Evolutionary conservation across 805 yeast genomes (phyloP).

Genomic region (Isabelozyma heimii): DNA sequence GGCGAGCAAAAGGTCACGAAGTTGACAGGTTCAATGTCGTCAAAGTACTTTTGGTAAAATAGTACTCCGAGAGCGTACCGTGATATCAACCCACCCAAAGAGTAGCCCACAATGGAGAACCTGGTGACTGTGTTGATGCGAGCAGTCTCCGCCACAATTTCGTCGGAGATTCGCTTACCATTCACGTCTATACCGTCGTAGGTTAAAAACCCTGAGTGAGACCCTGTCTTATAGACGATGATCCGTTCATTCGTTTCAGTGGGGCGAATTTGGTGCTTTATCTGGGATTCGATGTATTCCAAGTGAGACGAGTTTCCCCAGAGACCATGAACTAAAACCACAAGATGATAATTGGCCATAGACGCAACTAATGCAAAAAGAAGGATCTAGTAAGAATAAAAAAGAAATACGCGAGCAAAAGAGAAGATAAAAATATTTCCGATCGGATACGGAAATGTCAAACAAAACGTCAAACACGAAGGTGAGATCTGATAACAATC

Average conservation of each 20-base stretch:
- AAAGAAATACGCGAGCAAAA: conserved; percentile 7
- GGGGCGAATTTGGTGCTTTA: conserved; percentile 29
- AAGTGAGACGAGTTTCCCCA: conserved; percentile 80
- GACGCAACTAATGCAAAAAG: background rate
- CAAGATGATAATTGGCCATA: conserved; percentile 50
- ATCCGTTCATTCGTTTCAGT: conserved; percentile 18
- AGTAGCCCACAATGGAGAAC: conserved; percentile 40
- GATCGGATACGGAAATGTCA: too few species aligned
- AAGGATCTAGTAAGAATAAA: background rate
- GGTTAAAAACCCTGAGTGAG: conserved; percentile 73
- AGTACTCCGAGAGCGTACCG: conserved; percentile 47
- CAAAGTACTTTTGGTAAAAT: conserved; percentile 51
- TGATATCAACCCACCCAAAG: conserved; percentile 41
- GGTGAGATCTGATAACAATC: too few species aligned
- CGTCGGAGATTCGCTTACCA: conserved; percentile 71
- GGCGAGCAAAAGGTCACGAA: conserved; percentile 53
- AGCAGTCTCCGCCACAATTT: conserved; percentile 40
- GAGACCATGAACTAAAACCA: conserved; percentile 76
- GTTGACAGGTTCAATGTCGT: conserved; percentile 51
- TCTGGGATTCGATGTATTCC: conserved; percentile 52
- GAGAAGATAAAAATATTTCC: background rate
- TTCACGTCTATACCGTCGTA: conserved; percentile 87
- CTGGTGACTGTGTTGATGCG: conserved; percentile 29
- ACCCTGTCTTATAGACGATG: conserved; percentile 50
- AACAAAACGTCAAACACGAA: too few species aligned